These are phyloP conservation scores for Rubia peregrina DNA, from an alignment of 305 asterid genomes.

Conservation along the genomic window DNA sequence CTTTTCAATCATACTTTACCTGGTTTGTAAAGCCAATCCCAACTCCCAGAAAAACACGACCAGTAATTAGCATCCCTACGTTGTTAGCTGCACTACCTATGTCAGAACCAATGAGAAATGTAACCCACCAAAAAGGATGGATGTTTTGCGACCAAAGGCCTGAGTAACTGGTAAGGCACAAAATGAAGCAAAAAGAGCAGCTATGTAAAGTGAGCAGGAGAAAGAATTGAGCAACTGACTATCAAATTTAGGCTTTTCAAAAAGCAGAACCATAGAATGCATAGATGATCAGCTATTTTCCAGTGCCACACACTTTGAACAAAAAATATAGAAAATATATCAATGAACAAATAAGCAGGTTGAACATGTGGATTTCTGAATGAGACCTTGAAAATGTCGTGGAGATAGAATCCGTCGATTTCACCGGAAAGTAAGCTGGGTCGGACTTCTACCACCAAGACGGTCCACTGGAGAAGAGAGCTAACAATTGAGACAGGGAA, in stretches of 20 bases:
- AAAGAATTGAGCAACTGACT: constrained; percentile 27
- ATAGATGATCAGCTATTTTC: background rate
- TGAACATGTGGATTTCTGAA: background rate
- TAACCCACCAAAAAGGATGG: constrained; percentile 11
- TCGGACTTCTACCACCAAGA: constrained; percentile 49
- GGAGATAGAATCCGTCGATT: constrained; percentile 43
- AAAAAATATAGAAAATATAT: background rate
- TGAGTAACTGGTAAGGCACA: constrained; percentile 29
- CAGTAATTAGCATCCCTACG: constrained; percentile 4
- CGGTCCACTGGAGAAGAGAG: constrained; percentile 29
- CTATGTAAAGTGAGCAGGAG: constrained; percentile 26
- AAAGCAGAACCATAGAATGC: too few species aligned
- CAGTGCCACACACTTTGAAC: background rate
- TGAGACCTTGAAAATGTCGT: constrained; percentile 46
- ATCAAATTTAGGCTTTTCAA: too few species aligned
- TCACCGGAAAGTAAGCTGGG: constrained; percentile 61
- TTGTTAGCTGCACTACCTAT: constrained; percentile 11
- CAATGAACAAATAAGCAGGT: background rate
- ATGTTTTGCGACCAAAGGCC: constrained; percentile 14
- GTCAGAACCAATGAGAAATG: constrained; percentile 11
- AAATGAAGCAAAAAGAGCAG: constrained; percentile 31
- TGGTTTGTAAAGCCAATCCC: constrained; percentile 9
- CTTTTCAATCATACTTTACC: too few species aligned
- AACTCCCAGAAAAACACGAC: constrained; percentile 10
- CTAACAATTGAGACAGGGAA: background rate